Conservation (phyloP, 1,139 yeast species). For the Pichia sp. region DNA sequence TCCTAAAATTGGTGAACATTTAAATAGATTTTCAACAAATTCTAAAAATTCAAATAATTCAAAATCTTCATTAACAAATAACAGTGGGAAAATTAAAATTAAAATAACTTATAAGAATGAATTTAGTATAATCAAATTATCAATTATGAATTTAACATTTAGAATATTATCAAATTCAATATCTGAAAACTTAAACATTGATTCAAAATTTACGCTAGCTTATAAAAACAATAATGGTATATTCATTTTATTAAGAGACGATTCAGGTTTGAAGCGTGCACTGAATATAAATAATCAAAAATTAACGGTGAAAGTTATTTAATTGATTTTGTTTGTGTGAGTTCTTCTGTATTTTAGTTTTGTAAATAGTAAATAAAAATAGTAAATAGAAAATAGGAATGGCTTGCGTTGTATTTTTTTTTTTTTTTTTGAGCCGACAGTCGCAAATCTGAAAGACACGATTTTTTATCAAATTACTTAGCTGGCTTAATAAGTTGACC, state of each 20-base stretch:
- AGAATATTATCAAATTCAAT: constrained; percentile 14
- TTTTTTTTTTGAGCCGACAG: too few species aligned
- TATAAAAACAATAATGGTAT: constrained; percentile 16
- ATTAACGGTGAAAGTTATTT: constrained; percentile 11
- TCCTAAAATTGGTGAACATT: background rate
- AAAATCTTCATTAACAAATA: background rate
- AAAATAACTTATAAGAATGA: constrained; percentile 18
- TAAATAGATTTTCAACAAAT: constrained; percentile 1
- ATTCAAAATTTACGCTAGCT: constrained; percentile 14
- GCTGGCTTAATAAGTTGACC: too few species aligned
- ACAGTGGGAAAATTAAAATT: constrained; percentile 1
- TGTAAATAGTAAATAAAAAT: background rate
- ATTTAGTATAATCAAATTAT: constrained; percentile 16
- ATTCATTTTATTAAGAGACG: constrained; percentile 11
- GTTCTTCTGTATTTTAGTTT: background rate
- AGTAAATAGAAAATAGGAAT: too few species aligned
- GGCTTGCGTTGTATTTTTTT: too few species aligned
- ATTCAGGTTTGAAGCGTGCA: constrained; percentile 8
- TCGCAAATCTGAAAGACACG: too few species aligned
- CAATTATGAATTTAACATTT: constrained; percentile 9
- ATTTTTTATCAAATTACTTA: too few species aligned
- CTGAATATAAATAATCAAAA: constrained; percentile 4
- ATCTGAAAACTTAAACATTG: constrained; percentile 12
- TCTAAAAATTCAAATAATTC: constrained; percentile 7
- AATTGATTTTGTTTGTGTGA: too few species aligned